Percentiles rank a stretch among this genome's conserved stretches.
These are phyloP conservation scores for Lyophyllum shimeji DNA, from an alignment of 768 basidiomycete genomes.

Conservation along the genomic window DNA sequence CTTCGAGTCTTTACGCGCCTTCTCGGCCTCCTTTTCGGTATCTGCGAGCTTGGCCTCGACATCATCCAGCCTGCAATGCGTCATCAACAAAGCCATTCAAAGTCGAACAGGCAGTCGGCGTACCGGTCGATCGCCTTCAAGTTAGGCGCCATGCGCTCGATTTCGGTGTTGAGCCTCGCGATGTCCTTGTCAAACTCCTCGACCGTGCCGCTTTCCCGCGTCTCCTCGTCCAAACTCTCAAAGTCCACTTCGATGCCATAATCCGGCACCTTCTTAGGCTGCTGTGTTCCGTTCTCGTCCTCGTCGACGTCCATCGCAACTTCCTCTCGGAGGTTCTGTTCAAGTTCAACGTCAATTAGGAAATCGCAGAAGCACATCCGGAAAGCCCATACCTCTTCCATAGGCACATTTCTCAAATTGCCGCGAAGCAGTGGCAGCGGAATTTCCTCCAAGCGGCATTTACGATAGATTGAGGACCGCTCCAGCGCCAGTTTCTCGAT, in stretches of 20 bases:
- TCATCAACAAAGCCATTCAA: neutral
- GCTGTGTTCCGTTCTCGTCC: constrained; percentile 80
- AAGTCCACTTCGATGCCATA: constrained; percentile 94
- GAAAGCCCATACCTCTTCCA: constrained; percentile 77
- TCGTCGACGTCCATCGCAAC: constrained; percentile 93
- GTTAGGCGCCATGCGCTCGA: constrained; percentile 94
- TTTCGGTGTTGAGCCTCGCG: constrained; percentile 69
- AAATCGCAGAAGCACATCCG: neutral
- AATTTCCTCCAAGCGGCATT: constrained; percentile 93
- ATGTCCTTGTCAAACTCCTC: constrained; percentile 78
- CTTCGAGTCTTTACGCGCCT: constrained; percentile 88
- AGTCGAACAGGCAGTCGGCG: constrained; percentile 19
- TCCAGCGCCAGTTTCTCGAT: constrained; percentile 88
- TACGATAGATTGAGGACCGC: constrained; percentile 83
- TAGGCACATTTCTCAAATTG: constrained; percentile 81
- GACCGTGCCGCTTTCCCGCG: constrained; percentile 64
- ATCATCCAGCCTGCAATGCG: constrained; percentile 66
- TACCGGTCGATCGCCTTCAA: constrained; percentile 93
- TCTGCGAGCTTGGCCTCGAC: constrained; percentile 83
- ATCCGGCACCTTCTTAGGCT: constrained; percentile 67
- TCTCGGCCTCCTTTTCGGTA: constrained; percentile 91
- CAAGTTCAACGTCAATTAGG: constrained; percentile 5
- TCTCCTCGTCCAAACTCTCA: constrained; percentile 67
- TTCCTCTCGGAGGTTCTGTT: constrained; percentile 79
- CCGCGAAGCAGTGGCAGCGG: constrained; percentile 76